Base-by-base conservation (phyloP, 768 basidiomycete species). In the Amanita exitialis region DNA sequence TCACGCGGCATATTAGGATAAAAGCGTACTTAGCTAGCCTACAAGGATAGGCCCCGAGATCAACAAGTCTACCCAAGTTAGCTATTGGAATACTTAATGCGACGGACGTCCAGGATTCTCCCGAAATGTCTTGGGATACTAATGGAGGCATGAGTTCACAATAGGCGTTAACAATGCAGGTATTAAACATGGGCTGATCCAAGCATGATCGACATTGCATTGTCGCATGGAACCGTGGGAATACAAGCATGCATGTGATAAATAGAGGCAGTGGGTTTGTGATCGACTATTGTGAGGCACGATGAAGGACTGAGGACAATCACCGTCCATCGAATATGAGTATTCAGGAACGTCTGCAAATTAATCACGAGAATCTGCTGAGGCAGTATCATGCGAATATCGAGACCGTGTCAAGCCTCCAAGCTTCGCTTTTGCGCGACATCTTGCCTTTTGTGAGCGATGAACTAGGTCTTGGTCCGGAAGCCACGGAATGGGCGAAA, bases 381-480 rank as follows among this genome's bases (percentile, higher is more conserved):
- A 63, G 67, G 34, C 70, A 78, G 42, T 86, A 83, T 60, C 59
- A 70, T 49, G 54, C 69, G 8, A 77, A 81, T 61, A 55, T 75
- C 23, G 60, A 75, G 15, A 69, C 70, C 27, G 67, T 82, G 30
- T 64, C 61, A 18, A 66, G 61, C 37, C 59, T 87, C 2, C 81
- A 80, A 57, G 62, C 65, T 18, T 76, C 73, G 3, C 60, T 86
- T 42, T 71, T 75, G 56, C 62, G 73, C 27, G 74, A 82, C 43
- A 73, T 86, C 44, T 63, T 86, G 51, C 82, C 83, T 53, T 76
- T 75, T 47, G 65, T 86, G 49, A 65, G 65, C 20, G 75, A 79
- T 58, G 83, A 86, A 60, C 71, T 83, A 25, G 68, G 69, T 35
- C 71, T 84, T 42, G 63, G 68, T 53, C 65, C 67, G 45, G 66